Evolutionary conservation across 495 filamentous ascomycete species (phyloP).

Genomic region (Pseudotulostoma volvatum): DNA sequence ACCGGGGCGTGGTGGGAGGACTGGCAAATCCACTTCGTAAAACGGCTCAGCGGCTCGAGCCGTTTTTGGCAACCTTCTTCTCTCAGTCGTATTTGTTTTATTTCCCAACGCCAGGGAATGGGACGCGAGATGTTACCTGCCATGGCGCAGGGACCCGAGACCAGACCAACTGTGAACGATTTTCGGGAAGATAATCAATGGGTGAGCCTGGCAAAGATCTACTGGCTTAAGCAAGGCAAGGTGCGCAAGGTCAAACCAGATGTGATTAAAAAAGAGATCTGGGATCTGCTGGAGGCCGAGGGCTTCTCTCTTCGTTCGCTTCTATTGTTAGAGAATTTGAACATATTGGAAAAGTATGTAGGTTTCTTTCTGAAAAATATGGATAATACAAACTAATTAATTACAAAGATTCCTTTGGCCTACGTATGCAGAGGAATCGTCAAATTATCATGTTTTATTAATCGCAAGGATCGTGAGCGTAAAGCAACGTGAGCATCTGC

Average conservation of each 20-base stretch:
- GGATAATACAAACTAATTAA: conserved; percentile 1
- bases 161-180: conserved; percentile 44
- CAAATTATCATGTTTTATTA: conserved; percentile 78
- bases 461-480: conserved; percentile 73
- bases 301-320: conserved; percentile 61
- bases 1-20: too few species aligned
- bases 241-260: conserved; percentile 65
- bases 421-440: conserved; percentile 72
- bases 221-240: conserved; percentile 63
- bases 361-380: background rate
- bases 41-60: too few species aligned
- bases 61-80: too few species aligned
- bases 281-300: conserved; percentile 73
- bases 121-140: conserved; percentile 21
- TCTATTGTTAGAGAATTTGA: conserved; percentile 73
- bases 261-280: conserved; percentile 75
- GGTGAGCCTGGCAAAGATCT: conserved; percentile 62
- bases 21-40: too few species aligned
- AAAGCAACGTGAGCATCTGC: conserved; percentile 71
- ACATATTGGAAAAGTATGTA: conserved; percentile 72
- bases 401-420: conserved; percentile 81
- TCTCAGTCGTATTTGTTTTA: too few species aligned
- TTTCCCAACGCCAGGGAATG: conserved; percentile 9
- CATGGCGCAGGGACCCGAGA: conserved; percentile 33
- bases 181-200: conserved; percentile 78